Conservation (phyloP, 306 rosid genomes). For the Medicago lupulina region DNA sequence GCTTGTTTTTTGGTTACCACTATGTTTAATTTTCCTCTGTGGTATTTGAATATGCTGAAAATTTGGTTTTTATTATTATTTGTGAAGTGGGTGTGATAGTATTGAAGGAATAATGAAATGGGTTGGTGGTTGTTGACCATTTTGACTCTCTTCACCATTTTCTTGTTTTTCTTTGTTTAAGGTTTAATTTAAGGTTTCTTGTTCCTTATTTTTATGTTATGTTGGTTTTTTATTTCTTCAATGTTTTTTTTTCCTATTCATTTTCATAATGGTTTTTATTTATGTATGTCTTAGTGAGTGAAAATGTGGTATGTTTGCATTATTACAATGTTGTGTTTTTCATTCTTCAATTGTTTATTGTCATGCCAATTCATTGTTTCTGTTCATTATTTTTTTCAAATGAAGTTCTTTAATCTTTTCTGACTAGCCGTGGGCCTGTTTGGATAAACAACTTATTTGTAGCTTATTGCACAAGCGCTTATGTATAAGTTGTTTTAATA, state of each 20-base stretch:
- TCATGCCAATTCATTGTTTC: neutral
- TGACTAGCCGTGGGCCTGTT: too few species aligned
- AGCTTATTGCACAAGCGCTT: too few species aligned
- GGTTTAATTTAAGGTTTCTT: neutral
- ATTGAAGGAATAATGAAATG: slow-evolving; percentile 4
- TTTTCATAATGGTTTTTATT: neutral
- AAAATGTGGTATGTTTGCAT: neutral
- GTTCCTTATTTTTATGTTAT: slow-evolving; percentile 1
- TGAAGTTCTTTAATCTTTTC: neutral
- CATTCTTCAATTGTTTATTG: neutral
- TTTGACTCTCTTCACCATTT: neutral
- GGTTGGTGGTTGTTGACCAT: neutral
- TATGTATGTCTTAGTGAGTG: neutral
- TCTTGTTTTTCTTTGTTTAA: slow-evolving; percentile 12
- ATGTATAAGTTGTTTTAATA: too few species aligned
- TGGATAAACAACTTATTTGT: too few species aligned
- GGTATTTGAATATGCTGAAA: neutral
- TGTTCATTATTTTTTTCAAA: neutral
- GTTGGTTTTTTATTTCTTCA: neutral
- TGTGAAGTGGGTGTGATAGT: slow-evolving; percentile 1
- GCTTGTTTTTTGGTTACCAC: neutral
- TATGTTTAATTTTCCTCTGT: neutral
- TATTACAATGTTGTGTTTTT: neutral
- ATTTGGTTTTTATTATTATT: neutral
- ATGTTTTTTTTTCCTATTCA: neutral